These are phyloP conservation scores for Forsythia viridissima DNA, from an alignment of 257 asterid species.

Conservation along the genomic window DNA sequence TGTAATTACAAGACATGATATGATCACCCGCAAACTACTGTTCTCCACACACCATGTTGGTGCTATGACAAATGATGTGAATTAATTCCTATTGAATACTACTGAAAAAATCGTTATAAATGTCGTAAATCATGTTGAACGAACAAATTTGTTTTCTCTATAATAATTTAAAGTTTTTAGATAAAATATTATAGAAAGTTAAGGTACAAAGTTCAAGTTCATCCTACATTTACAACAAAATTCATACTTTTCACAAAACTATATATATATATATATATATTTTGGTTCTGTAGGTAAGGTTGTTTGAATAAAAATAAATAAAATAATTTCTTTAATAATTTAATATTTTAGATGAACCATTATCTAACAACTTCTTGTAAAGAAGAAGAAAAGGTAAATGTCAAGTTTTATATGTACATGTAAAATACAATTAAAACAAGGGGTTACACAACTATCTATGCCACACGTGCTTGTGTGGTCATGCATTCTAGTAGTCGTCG, in stretches of 20 bases:
- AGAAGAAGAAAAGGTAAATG: background rate
- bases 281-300: too few relatives aligned
- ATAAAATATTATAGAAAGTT: too few relatives aligned
- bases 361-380: background rate
- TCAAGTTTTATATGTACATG: background rate
- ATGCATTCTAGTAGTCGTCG: too few relatives aligned
- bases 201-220: too few relatives aligned
- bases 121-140: too few relatives aligned
- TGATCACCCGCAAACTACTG: background rate
- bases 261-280: too few relatives aligned
- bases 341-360: background rate
- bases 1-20: background rate
- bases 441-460: too few relatives aligned
- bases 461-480: too few relatives aligned
- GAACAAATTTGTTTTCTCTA: too few relatives aligned
- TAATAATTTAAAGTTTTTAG: too few relatives aligned
- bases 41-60: conserved; percentile 5
- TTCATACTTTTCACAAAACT: too few relatives aligned
- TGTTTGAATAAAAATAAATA: background rate
- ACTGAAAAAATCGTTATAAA: background rate
- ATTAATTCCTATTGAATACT: background rate
- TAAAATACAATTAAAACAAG: conserved; percentile 17
- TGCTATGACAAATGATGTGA: background rate
- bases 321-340: background rate
- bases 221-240: too few relatives aligned